Conservation (phyloP, 2,329 filamentous ascomycete genomes). For the Aspergillus sclerotialis region DNA sequence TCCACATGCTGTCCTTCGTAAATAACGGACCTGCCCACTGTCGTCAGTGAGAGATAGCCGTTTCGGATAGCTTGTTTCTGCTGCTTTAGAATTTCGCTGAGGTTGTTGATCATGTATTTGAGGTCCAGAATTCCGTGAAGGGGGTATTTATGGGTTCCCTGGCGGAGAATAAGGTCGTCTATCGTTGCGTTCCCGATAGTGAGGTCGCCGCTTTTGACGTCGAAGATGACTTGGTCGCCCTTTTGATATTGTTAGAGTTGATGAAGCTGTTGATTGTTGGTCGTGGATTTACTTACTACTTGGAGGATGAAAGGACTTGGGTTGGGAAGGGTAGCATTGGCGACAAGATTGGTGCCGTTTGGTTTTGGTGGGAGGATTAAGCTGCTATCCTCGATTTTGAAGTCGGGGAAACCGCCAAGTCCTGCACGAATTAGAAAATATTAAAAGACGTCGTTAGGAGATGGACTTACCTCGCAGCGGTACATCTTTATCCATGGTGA, state of each 20-base stretch:
- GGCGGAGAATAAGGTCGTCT: conserved; percentile 44
- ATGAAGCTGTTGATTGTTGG: too few relatives aligned
- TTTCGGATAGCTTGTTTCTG: conserved; percentile 18
- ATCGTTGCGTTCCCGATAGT: conserved; percentile 46
- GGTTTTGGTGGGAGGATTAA: conserved; percentile 35
- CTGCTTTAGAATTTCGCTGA: conserved; percentile 16
- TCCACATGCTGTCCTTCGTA: conserved; percentile 25
- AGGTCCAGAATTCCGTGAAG: conserved; percentile 46
- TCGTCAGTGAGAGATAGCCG: conserved; percentile 21
- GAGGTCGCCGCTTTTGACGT: conserved; percentile 42
- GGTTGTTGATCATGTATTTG: conserved; percentile 22
- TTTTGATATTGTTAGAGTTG: conserved; percentile 4
- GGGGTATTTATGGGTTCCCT: conserved; percentile 46
- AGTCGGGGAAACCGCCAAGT: conserved; percentile 46
- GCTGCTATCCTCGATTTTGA: conserved; percentile 41
- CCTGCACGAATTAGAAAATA: too few relatives aligned
- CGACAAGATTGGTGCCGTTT: conserved; percentile 48
- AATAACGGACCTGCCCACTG: conserved; percentile 18
- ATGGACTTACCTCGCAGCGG: conserved; percentile 30
- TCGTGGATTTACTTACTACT: too few relatives aligned
- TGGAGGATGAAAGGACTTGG: conserved; percentile 50
- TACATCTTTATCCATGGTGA: conserved; percentile 29
- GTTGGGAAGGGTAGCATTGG: conserved; percentile 50
- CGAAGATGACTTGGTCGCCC: conserved; percentile 49
- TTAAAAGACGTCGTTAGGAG: too few relatives aligned